Evolutionary conservation across 495 filamentous ascomycete species (phyloP).

Genomic region (Neurospora sp.): DNA sequence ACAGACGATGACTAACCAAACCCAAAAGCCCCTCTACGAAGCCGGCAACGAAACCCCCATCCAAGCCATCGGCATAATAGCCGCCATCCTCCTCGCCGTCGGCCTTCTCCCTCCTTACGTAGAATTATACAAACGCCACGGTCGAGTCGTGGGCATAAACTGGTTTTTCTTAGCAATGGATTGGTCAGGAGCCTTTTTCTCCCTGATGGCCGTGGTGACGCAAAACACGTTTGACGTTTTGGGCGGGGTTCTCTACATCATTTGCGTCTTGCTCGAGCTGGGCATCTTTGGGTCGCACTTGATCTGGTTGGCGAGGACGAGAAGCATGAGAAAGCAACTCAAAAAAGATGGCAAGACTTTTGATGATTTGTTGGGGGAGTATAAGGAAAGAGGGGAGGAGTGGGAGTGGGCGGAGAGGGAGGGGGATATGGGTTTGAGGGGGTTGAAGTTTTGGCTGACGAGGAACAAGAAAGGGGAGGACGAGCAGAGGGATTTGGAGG

Average conservation of each 20-base stretch:
- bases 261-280: slow-evolving; percentile 53
- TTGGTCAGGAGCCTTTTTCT: slow-evolving; percentile 64
- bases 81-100: slow-evolving; percentile 62
- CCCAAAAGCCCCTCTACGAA: slow-evolving; percentile 37
- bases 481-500: neutral
- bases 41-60: slow-evolving; percentile 42
- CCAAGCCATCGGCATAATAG: slow-evolving; percentile 51
- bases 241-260: slow-evolving; percentile 58
- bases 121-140: slow-evolving; percentile 61
- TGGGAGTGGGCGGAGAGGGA: slow-evolving; percentile 35
- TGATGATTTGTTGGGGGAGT: slow-evolving; percentile 48
- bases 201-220: slow-evolving; percentile 55
- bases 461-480: neutral
- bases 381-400: slow-evolving; percentile 20
- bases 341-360: slow-evolving; percentile 47
- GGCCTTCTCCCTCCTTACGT: slow-evolving; percentile 60
- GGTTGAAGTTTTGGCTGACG: neutral
- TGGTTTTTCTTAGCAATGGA: slow-evolving; percentile 59
- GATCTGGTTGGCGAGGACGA: slow-evolving; percentile 56
- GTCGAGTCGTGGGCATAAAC: slow-evolving; percentile 62
- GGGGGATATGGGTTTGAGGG: neutral
- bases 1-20: slow-evolving; percentile 1
- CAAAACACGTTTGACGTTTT: slow-evolving; percentile 62
- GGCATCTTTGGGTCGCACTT: slow-evolving; percentile 62
- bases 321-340: slow-evolving; percentile 47